phyloP scores from a whole-genome alignment of 176 grass and related monocot genomes.

The Tillandsia leiboldiana region DNA sequence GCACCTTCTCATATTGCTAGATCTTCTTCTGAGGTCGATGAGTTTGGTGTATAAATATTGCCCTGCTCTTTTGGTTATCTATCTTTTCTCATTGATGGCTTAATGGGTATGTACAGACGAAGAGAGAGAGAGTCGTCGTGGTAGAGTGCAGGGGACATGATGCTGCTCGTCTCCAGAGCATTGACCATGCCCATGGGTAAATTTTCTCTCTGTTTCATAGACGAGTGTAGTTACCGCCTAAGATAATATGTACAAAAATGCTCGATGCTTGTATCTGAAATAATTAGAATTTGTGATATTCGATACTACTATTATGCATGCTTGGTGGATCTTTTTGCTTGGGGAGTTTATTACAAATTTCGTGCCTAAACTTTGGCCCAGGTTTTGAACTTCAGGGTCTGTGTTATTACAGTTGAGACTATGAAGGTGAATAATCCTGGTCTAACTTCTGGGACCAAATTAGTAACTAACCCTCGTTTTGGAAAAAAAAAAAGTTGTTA shows the following conservation, averaged over 20 bases:
- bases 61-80: not conserved
- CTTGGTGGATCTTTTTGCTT: not conserved
- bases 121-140: slow-evolving; percentile 56
- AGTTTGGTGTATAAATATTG: not conserved
- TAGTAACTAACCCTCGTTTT: too few relatives aligned
- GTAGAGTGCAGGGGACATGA: slow-evolving; percentile 97
- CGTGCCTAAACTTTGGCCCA: too few relatives aligned
- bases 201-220: slow-evolving; percentile 8
- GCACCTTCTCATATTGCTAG: slow-evolving; percentile 10
- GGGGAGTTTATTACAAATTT: not conserved
- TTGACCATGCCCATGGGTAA: slow-evolving; percentile 80
- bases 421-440: too few relatives aligned
- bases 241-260: not conserved
- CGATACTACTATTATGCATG: not conserved
- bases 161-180: slow-evolving; percentile 76
- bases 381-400: too few relatives aligned
- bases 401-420: too few relatives aligned
- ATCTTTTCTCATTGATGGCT: not conserved
- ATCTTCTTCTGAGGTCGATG: slow-evolving; percentile 7
- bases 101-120: slow-evolving; percentile 43
- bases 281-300: not conserved
- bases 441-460: too few relatives aligned
- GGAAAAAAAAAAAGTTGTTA: too few relatives aligned
- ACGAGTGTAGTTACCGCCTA: not conserved
- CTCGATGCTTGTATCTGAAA: not conserved